Base-by-base conservation (phyloP, 805 yeast species). In the Saturnispora saitoi region DNA sequence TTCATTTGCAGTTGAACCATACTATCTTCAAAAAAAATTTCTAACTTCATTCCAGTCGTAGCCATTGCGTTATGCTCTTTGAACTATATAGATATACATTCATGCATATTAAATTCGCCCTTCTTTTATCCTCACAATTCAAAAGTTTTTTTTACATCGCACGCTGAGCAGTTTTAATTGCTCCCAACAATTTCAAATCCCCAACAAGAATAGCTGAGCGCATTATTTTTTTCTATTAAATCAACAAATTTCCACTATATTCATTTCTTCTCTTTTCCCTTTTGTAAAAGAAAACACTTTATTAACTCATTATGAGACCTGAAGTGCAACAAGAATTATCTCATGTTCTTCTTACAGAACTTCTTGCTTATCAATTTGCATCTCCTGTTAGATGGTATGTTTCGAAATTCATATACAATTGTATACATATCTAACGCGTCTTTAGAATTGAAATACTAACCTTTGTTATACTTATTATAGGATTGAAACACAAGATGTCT, bases 401-500 rank as follows among this genome's bases (percentile, higher is more conserved):
- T 19, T 32, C 5, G 8, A 24, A 6, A 24, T 24, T 24, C 2
- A 24, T n/a, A n/a, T n/a, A n/a, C n/a, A n/a, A n/a, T 24, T 24
- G 28, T 9, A 24, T 3, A 24, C 28, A 24, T 24, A 24, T 3
- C 28, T 15, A 37, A 37, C 41, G 41, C 41, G 29, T 22, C 29
- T 22, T 37, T 20, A 15, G 3, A 37, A 43, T n/a, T 12, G 24
- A 29, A 34, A 30, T 53, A 49, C 50, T 50, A 55, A 49, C 52
- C 20, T 17, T 14, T 24, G 8, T 24, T 24, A 24, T 24, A 24
- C 28, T 34, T 17, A 9, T 28, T 42, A 3, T 44, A 65, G 69
- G 72, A 93, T 95, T 68, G 99, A 95, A 68, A 93, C 99, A 54
- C 99, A 93, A 71, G 99, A 93, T 73, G 98, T 93, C 51, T 86